Evolutionary conservation across 2,329 filamentous ascomycete genomes (phyloP).

Genomic region (Cercospora sp.): DNA sequence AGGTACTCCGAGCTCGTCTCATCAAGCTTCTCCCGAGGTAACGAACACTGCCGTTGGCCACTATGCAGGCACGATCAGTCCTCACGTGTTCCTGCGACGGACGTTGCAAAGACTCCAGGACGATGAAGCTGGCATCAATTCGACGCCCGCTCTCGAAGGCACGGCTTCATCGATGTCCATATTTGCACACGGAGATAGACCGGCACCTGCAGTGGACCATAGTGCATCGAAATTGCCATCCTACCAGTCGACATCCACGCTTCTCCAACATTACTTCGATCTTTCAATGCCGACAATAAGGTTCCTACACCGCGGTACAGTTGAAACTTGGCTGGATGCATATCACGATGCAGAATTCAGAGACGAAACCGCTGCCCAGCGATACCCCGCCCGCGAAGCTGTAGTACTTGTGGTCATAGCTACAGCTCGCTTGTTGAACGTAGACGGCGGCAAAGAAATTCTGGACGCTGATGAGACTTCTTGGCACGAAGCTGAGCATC

Average conservation of each 20-base stretch:
- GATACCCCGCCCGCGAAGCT: conserved; percentile 47
- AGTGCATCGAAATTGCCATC: conserved; percentile 48
- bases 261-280: conserved; percentile 47
- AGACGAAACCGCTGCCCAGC: conserved; percentile 37
- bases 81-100: conserved; percentile 48
- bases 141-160: conserved; percentile 17
- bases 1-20: conserved; percentile 16
- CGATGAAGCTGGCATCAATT: conserved; percentile 17
- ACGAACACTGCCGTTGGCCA: conserved; percentile 28
- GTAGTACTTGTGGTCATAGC: conserved; percentile 57
- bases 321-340: conserved; percentile 48
- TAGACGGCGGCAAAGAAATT: conserved; percentile 26
- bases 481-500: conserved; percentile 32
- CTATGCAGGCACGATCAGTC: conserved; percentile 33
- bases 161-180: conserved; percentile 45
- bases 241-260: conserved; percentile 31
- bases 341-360: conserved; percentile 48
- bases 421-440: conserved; percentile 42
- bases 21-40: conserved; percentile 24
- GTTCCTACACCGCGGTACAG: conserved; percentile 48
- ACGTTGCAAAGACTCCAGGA: conserved; percentile 53
- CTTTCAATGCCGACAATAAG: conserved; percentile 47
- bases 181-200: conserved; percentile 54
- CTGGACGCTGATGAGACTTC: conserved; percentile 25
- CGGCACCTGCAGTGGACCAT: conserved; percentile 44